phyloP scores from a whole-genome alignment of 176 grass and related monocot genomes.

The Tillandsia fasciculata region DNA sequence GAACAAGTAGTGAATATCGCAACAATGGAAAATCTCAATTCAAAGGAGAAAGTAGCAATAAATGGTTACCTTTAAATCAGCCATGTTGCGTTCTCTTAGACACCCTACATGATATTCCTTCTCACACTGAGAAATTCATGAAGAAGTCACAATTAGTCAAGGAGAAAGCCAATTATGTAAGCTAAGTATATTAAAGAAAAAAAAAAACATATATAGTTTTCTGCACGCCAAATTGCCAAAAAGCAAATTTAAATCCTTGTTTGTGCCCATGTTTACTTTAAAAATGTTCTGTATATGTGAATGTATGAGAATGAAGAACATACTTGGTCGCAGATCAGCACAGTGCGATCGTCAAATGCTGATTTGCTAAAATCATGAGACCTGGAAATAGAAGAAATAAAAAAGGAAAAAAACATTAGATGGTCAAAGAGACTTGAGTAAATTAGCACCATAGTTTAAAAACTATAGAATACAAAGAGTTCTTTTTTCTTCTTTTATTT shows the following conservation, averaged over 20 bases:
- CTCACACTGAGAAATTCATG: conserved; percentile 43
- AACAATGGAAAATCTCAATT: conserved; percentile 8
- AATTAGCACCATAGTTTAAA: no score
- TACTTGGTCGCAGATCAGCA: conserved; percentile 96
- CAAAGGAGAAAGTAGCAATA: neutral
- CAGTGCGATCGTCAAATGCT: conserved; percentile 72
- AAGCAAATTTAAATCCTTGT: neutral
- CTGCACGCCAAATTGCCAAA: neutral
- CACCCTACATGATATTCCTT: conserved; percentile 97
- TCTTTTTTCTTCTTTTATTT: no score
- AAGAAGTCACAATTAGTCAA: no score
- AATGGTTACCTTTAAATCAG: conserved; percentile 66
- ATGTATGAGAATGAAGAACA: neutral
- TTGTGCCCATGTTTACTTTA: neutral
- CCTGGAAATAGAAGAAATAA: conserved; percentile 33
- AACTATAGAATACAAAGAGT: no score
- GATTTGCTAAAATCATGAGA: conserved; percentile 81
- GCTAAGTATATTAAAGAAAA: no score
- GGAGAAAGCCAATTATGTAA: no score
- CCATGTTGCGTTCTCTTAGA: conserved; percentile 73
- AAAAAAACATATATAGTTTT: no score
- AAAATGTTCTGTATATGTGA: no score
- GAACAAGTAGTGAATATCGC: no score
- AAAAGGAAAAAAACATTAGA: neutral
- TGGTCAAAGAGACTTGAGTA: neutral